Base-by-base conservation (phyloP, 169 alveolate species). In the Babesia bovis region DNA sequence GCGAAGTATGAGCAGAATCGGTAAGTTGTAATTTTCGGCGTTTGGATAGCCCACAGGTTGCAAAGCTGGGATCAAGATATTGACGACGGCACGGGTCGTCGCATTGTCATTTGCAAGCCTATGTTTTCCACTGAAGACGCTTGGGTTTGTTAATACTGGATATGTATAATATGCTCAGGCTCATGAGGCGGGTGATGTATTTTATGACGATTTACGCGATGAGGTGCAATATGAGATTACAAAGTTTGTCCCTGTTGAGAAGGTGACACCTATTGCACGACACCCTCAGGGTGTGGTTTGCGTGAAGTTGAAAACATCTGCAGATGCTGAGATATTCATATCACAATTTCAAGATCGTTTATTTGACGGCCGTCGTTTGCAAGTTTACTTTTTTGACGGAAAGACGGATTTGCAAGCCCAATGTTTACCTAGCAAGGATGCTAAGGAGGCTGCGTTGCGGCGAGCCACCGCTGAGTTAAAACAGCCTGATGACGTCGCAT, bases 251-350 rank as follows among this genome's bases (percentile, higher is more conserved):
- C 69, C 65, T 4, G 83, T 77, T 21, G 76, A 63, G 45, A 44
- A 76, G 78, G 78, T 82, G 63, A 85, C 73, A 21, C 78, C 73
- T 38, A 83, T 89, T 40, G 42, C 91, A 84, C 71, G 95, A 42
- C 96, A 91, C 50, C 96, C 95, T 7, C 91, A 91, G 59, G 96
- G 96, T 63, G 70, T 91, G 15, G 95, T 91, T 17, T 89, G 94
- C 77, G 85, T 91, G 66, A 91, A 91, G 76, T 68, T 90, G 51
- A 90, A 91, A 75, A 87, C 63, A 45, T 70, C 90, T n/a, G 90
- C 83, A 25, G 95, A 90, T 30, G 95, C 95, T 13, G 95, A 91
- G 61, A 66, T 67, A 9, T 66, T 72, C 28, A 85, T 75, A 33
- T 45, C 90, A 91, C 82, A 82, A 57, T 90, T 91, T 66, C 79